phyloP scores from a whole-genome alignment of 208 protist species.

The Tritrichomonas musculus region DNA sequence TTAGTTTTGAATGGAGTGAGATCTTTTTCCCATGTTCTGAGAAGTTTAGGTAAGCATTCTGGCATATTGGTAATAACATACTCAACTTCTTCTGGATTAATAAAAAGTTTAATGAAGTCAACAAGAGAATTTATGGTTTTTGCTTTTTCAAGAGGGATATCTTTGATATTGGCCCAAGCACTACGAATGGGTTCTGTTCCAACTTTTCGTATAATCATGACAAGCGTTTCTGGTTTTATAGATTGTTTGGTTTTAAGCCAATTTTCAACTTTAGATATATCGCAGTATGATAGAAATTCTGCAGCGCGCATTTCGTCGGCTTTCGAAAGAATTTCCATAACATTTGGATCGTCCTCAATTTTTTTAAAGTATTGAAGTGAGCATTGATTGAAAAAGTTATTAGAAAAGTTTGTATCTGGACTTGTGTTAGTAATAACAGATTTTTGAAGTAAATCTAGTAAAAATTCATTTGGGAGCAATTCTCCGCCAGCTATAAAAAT shows the following conservation, averaged over 20 bases:
- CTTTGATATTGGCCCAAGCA: not conserved
- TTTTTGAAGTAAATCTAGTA: not conserved
- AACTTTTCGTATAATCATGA: not conserved
- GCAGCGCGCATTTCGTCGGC: not conserved
- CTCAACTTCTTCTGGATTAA: not conserved
- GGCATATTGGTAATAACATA: not conserved
- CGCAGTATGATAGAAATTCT: not conserved
- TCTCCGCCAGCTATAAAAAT: not conserved
- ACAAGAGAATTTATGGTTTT: not conserved
- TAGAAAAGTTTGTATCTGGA: not conserved
- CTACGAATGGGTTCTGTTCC: not conserved
- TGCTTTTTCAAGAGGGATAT: not conserved
- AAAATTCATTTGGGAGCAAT: not conserved
- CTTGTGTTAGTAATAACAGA: not conserved
- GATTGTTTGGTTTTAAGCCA: not conserved
- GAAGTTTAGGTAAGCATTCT: not conserved
- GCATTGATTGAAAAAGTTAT: not conserved
- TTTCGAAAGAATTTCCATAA: not conserved
- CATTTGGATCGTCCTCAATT: not conserved
- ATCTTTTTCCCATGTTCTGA: not conserved
- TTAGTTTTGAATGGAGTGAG: not conserved
- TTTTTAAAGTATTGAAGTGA: not conserved
- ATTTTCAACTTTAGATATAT: not conserved
- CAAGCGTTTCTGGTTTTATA: not conserved
- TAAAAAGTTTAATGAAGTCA: not conserved